Conservation (phyloP, 257 asterid genomes). For the Fraxinus anomala region DNA sequence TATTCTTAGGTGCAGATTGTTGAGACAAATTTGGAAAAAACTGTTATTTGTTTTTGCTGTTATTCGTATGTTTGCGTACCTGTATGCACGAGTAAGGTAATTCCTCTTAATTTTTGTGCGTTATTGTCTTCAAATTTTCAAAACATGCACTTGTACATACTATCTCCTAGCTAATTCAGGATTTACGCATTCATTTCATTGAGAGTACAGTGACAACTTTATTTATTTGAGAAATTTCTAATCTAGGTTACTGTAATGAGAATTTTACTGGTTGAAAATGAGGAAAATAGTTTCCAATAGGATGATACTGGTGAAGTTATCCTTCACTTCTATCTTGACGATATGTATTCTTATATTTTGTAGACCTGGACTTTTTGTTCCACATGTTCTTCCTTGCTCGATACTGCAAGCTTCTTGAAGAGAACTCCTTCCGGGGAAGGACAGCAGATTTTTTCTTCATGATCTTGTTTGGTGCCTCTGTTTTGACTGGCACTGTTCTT, state of each 20-base stretch:
- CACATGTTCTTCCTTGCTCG: constrained; percentile 99
- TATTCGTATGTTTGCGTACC: background rate
- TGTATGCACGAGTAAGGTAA: no score
- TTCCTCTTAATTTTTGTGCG: no score
- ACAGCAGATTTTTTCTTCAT: constrained; percentile 97
- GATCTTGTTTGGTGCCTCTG: constrained; percentile 91
- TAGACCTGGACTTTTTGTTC: constrained; percentile 97
- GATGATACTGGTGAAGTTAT: background rate
- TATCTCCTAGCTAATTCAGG: no score
- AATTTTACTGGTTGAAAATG: background rate
- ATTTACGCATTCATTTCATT: no score
- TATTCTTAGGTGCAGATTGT: background rate
- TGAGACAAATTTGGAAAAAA: background rate
- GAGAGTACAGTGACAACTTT: background rate
- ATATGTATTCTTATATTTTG: constrained; percentile 22
- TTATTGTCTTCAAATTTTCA: no score
- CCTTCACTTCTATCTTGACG: constrained; percentile 16
- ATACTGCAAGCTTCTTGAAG: constrained; percentile 98
- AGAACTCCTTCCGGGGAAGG: constrained; percentile 93
- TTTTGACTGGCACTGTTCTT: constrained; percentile 88
- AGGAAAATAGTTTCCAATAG: background rate
- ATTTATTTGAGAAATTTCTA: no score
- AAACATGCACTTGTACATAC: no score
- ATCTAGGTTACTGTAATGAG: constrained; percentile 1
- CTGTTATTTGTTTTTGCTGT: background rate